Conservation (phyloP, 805 yeast genomes). For the Candida incommunis region DNA sequence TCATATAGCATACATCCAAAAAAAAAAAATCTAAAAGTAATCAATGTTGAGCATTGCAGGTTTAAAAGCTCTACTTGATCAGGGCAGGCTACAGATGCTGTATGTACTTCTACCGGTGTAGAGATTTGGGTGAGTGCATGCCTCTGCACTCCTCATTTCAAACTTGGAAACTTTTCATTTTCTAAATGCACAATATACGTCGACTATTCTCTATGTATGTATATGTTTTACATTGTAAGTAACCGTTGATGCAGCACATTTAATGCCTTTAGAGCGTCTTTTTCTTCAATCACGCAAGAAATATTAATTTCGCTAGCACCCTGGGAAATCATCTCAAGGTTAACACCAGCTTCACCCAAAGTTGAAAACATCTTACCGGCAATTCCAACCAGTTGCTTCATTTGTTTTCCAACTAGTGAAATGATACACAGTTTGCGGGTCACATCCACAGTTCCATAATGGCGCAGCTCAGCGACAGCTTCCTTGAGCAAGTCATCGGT, state of each 20-base stretch:
- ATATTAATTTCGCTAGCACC: conserved; percentile 98
- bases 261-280: conserved; percentile 73
- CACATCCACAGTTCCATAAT: conserved; percentile 79
- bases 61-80: too few species aligned
- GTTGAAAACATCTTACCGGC: conserved; percentile 96
- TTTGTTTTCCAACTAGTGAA: conserved; percentile 89
- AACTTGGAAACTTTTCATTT: too few species aligned
- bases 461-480: conserved; percentile 66
- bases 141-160: too few species aligned
- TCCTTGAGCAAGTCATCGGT: conserved; percentile 52
- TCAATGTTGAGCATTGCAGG: too few species aligned
- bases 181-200: too few species aligned
- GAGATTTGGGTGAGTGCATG: too few species aligned
- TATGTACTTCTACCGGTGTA: too few species aligned
- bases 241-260: conserved; percentile 71
- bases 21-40: too few species aligned
- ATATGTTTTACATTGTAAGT: too few species aligned
- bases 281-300: conserved; percentile 81
- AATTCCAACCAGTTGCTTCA: conserved; percentile 92
- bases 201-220: too few species aligned
- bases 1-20: too few species aligned
- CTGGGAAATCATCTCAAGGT: conserved; percentile 96
- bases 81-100: too few species aligned
- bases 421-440: conserved; percentile 81
- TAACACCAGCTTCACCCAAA: conserved; percentile 78